Base-by-base conservation (phyloP, 2,329 filamentous ascomycete genomes). In the Emericellopsis cladophorae region DNA sequence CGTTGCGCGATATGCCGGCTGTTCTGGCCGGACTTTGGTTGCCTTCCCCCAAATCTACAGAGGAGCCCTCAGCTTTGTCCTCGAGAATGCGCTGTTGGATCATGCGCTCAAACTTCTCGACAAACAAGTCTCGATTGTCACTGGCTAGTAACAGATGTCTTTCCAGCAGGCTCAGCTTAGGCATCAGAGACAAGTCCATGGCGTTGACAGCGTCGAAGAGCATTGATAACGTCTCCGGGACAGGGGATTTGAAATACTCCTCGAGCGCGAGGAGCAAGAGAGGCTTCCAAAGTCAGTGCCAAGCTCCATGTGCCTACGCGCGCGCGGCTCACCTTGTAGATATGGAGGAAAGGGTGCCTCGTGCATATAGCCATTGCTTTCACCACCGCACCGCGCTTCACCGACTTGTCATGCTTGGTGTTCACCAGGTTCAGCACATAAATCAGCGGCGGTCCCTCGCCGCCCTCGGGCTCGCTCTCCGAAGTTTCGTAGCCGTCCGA, bases 321-420 rank as follows among this genome's bases (percentile, higher is more conserved):
- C 12, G 24, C 2, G 5, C 12, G 18, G 15, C 68, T 49, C 58
- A 83, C 84, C 74, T 98, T 98, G 68, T 98, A 98, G 48, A 98
- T 98, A 62, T 98, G 92, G 49, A 98, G 66, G 61, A 98, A 98
- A 4, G 92, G 89, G 67, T 98, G 92, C 35, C 92, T 74, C 7
- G 92, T 98, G 67, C 92, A 98, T 50, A 98, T 95, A 24, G 92
- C 92, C 92, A 98, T 98, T 34, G 92, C 87, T 59, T 96, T 96
- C 44, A 96, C 90, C 39, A 95, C 74, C 16, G 92, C 92, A 44
- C 92, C 92, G 72, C 92, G 81, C 63, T 92, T 93, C 37, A 86
- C 86, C 16, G 82, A 83, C 55, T 85, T 90, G 66, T 98, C 92
- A 58, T 94, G 87, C 61, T 96, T 96, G 7, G 90, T 98, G 59